These are phyloP conservation scores for Scenedesmus sp. DNA, from an alignment of 163 green algal genomes.

Conservation along the genomic window DNA sequence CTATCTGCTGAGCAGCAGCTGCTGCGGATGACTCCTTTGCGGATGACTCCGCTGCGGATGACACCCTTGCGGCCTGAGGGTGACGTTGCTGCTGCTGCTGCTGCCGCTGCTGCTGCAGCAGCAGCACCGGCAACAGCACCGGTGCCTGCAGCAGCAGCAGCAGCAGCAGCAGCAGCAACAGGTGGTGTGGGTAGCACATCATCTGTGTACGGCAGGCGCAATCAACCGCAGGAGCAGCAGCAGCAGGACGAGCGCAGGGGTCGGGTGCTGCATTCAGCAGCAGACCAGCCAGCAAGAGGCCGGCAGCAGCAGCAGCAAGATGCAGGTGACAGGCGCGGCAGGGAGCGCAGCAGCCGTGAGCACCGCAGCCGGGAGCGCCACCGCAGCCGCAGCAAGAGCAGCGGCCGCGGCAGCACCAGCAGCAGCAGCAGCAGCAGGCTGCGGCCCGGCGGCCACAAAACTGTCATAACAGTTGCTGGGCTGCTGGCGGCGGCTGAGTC, in stretches of 20 bases:
- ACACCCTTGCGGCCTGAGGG: background rate
- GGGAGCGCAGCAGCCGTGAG: background rate
- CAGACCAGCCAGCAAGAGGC: background rate
- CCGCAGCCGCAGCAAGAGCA: slow-evolving; percentile 17
- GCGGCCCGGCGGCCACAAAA: background rate
- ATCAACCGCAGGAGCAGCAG: background rate
- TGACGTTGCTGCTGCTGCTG: background rate
- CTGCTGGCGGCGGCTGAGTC: slow-evolving; percentile 37
- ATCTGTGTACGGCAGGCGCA: background rate
- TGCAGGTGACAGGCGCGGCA: background rate
- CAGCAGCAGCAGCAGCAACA: background rate
- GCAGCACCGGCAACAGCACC: background rate
- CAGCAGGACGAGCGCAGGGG: background rate
- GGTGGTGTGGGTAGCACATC: background rate
- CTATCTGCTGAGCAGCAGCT: background rate
- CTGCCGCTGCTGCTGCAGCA: background rate
- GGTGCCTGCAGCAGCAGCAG: background rate
- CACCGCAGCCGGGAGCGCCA: background rate
- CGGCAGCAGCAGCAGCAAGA: background rate
- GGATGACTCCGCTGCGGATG: background rate
- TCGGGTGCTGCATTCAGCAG: background rate
- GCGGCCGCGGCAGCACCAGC: background rate
- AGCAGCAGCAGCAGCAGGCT: slow-evolving; percentile 38
- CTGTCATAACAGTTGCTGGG: slow-evolving; percentile 31
- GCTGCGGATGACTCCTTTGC: background rate